A percentile compares a stretch with the other conserved stretches of the same genome.
Evolutionary conservation across 768 basidiomycete species (phyloP).

Genomic region (Russula dissimulans): DNA sequence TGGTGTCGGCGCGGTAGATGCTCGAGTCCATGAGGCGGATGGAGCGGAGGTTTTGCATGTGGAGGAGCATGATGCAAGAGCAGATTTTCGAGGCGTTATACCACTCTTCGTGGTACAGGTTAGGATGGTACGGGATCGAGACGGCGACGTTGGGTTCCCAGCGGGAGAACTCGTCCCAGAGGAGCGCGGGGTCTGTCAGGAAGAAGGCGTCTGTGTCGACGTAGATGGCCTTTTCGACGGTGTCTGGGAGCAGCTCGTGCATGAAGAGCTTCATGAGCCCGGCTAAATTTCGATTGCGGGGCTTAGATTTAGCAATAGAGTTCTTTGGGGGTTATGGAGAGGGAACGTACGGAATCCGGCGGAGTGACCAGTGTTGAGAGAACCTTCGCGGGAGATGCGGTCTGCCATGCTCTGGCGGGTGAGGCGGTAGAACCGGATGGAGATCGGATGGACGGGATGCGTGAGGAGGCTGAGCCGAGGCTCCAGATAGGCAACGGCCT

Average conservation of each 20-base stretch:
- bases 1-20: conserved; percentile 28
- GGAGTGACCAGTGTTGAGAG: conserved; percentile 37
- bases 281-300: conserved; percentile 23
- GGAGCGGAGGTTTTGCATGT: conserved; percentile 36
- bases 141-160: conserved; percentile 31
- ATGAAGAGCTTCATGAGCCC: conserved; percentile 47
- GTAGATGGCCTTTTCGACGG: conserved; percentile 38
- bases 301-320: no score
- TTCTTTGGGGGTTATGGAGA: not conserved
- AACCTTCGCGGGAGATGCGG: conserved; percentile 38
- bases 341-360: conserved; percentile 38
- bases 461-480: conserved; percentile 32
- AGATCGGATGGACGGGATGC: conserved; percentile 30
- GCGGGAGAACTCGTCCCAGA: conserved; percentile 35
- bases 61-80: conserved; percentile 45
- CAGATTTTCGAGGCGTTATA: conserved; percentile 39
- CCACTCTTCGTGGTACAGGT: conserved; percentile 34
- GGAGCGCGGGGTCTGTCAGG: conserved; percentile 37
- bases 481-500: conserved; percentile 33
- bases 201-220: conserved; percentile 46
- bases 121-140: conserved; percentile 38
- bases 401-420: conserved; percentile 34
- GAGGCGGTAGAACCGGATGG: conserved; percentile 36
- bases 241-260: conserved; percentile 39
- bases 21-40: conserved; percentile 41